Evolutionary conservation across 768 basidiomycete genomes (phyloP), one percentile per base, ranked within the genome.

Genomic region (Glaciozyma antarctica): DNA sequence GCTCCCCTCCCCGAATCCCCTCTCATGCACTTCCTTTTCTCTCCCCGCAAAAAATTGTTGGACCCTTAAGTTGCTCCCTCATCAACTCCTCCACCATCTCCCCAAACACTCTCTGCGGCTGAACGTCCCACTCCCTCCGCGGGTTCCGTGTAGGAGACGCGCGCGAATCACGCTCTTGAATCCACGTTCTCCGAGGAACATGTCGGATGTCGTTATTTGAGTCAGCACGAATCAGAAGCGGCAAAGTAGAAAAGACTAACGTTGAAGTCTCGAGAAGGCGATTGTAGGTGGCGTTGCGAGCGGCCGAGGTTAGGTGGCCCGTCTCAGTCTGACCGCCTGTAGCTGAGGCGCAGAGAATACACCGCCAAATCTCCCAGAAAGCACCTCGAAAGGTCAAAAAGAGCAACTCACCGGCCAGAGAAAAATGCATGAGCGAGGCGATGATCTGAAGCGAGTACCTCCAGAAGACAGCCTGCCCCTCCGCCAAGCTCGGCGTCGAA

Each of bases 381-480:
- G 9, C 32, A 32, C 5, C 32, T 32, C 5, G 5, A 9, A 32
- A 9, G 9, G 32, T 9, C 5, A 32, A 32, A 9, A 32, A 10
- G 24, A 48, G 30, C 16, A 24, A n/a, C 47, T 21, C 28, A 59
- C 70, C 68, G 3, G 75, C 75, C 13, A 76, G 62, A n/a, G 68
- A 70, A 66, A 75, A 76, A 55, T 77, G 75, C 57, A 75, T 63
- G 17, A 76, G 64, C 13, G 73, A 73, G 15, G 62, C 59, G 55
- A 75, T 74, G 66, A 77, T 76, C 48, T 73, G 71, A 1, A 65
- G 56, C 4, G 72, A 69, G 58, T 76, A 75, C 55, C 72, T 64
- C 75, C 75, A 77, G 60, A 76, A 76, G 17, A 77, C 74, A 5
- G 73, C 72, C 63, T 77, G 75, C 0, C 76, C 32, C 32, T 32